A percentile compares a stretch with the other conserved stretches of the same genome.
phyloP scores from a whole-genome alignment of 371 early-diverging fungal species.

The Phascolomyces articulosus region DNA sequence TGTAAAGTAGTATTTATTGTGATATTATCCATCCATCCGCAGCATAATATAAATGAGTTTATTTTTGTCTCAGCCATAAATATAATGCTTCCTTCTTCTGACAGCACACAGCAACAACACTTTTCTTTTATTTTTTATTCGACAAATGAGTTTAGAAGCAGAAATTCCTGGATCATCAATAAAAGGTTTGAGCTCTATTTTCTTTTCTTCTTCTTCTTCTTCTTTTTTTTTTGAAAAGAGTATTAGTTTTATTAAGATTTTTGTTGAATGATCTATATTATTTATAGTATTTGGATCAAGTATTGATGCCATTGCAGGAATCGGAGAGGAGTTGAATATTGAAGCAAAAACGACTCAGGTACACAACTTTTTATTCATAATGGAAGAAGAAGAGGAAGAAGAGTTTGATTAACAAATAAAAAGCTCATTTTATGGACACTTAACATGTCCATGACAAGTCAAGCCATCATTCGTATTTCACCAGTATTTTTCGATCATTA shows the following conservation, averaged over 20 bases:
- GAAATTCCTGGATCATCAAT: neutral
- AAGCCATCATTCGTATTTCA: slow-evolving; percentile 29
- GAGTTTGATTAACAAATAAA: neutral
- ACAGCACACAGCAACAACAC: neutral
- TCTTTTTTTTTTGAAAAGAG: too few species aligned
- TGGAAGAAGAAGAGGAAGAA: too few species aligned
- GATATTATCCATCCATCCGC: too few species aligned
- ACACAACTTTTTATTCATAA: neutral
- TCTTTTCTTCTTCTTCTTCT: neutral
- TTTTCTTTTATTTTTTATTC: neutral
- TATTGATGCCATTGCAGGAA: slow-evolving; percentile 21
- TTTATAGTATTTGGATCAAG: slow-evolving; percentile 19
- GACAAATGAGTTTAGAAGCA: neutral
- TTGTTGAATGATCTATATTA: too few species aligned
- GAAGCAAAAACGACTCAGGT: slow-evolving; percentile 30
- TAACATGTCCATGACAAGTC: slow-evolving; percentile 23
- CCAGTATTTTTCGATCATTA: slow-evolving; percentile 26
- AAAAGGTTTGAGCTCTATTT: neutral
- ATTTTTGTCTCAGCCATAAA: too few species aligned
- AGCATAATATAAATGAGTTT: too few species aligned
- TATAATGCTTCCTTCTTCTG: too few species aligned
- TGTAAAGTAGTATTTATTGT: too few species aligned
- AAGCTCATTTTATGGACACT: slow-evolving; percentile 24
- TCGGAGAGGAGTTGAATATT: slow-evolving; percentile 28
- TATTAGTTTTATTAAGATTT: too few species aligned